Conservation (phyloP, 2,329 filamentous ascomycete species). For the Fusarium penzigii region DNA sequence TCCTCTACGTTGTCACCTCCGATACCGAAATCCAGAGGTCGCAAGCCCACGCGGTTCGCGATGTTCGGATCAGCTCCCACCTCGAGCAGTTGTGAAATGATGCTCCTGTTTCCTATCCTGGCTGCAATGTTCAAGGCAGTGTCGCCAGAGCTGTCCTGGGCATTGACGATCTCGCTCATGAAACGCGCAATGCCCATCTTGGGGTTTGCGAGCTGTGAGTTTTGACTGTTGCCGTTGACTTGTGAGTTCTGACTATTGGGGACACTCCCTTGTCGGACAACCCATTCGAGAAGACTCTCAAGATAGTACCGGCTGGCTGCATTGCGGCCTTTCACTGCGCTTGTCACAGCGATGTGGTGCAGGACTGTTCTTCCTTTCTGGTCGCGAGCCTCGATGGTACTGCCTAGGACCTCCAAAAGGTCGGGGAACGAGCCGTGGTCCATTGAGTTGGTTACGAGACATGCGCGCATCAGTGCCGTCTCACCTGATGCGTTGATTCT, state of each 20-base stretch:
- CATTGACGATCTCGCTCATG: constrained; percentile 96
- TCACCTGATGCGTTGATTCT: constrained; percentile 88
- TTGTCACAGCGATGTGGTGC: constrained; percentile 95
- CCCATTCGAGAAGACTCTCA: constrained; percentile 90
- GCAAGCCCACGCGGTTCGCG: constrained; percentile 83
- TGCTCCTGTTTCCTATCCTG: constrained; percentile 87
- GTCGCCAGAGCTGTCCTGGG: constrained; percentile 90
- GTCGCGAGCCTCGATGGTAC: constrained; percentile 88
- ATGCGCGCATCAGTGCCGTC: constrained; percentile 89
- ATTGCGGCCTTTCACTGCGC: constrained; percentile 89
- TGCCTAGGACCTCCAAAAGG: constrained; percentile 82
- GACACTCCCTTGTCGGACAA: constrained; percentile 79
- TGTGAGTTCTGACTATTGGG: constrained; percentile 51
- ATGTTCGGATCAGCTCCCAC: constrained; percentile 93
- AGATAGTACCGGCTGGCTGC: constrained; percentile 94
- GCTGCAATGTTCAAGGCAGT: constrained; percentile 94
- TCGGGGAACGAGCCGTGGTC: constrained; percentile 90
- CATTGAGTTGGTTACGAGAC: constrained; percentile 90
- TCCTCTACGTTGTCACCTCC: constrained; percentile 62
- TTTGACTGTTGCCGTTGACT: constrained; percentile 35
- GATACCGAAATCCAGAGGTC: constrained; percentile 93
- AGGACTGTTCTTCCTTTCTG: constrained; percentile 87
- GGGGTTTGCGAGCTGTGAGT: constrained; percentile 47
- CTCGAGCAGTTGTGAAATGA: constrained; percentile 94
- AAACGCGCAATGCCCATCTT: constrained; percentile 89